phyloP scores from a whole-genome alignment of 169 alveolate species.

The Plasmodium relictum region DNA sequence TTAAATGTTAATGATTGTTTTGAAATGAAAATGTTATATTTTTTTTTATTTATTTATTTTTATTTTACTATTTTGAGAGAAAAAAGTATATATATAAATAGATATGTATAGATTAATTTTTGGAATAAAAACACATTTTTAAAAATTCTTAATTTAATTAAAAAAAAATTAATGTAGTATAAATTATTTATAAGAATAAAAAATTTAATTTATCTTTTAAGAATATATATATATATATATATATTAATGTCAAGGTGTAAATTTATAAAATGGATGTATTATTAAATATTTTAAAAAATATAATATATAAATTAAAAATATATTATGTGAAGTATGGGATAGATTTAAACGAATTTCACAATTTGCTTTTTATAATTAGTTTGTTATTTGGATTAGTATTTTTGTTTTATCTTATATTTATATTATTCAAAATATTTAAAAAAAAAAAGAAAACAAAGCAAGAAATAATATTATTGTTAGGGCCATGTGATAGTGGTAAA shows the following conservation, averaged over 20 bases:
- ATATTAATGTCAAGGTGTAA: neutral
- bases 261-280: conserved; percentile 30
- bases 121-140: too few relatives aligned
- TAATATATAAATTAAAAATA: conserved; percentile 6
- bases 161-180: too few relatives aligned
- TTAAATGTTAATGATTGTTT: too few relatives aligned
- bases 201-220: neutral
- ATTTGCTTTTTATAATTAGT: conserved; percentile 34
- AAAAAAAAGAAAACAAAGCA: conserved; percentile 33
- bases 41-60: too few relatives aligned
- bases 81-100: too few relatives aligned
- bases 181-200: too few relatives aligned
- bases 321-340: conserved; percentile 47
- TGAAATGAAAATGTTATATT: too few relatives aligned
- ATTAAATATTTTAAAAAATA: conserved; percentile 10
- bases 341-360: conserved; percentile 65
- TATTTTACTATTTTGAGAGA: too few relatives aligned
- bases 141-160: too few relatives aligned
- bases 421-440: conserved; percentile 34
- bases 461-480: conserved; percentile 42
- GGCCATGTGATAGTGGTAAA: conserved; percentile 76
- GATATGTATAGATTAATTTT: too few relatives aligned
- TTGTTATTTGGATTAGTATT: conserved; percentile 32
- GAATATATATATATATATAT: neutral
- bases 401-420: conserved; percentile 35